Percentiles rank a stretch among this genome's conserved stretches.
Evolutionary conservation across 192 early-diverging fungal species (phyloP).

Genomic region (Coemansia sp.): DNA sequence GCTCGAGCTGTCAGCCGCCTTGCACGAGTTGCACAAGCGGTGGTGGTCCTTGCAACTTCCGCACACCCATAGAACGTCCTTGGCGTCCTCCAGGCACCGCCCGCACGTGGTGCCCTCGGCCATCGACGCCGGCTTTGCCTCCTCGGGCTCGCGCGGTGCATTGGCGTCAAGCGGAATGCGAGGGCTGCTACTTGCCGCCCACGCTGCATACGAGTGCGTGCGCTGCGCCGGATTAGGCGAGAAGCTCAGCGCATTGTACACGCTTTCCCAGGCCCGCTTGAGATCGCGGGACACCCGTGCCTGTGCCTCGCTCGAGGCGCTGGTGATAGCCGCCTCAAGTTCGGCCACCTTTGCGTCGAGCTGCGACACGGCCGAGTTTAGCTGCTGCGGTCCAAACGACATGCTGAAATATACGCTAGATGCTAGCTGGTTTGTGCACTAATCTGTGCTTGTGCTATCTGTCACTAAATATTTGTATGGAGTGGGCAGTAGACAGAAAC

Average conservation of each 20-base stretch:
- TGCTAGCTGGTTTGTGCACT: no score
- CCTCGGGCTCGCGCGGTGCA: slow-evolving; percentile 34
- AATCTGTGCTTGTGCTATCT: no score
- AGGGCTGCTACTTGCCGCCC: slow-evolving; percentile 44
- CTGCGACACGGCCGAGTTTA: slow-evolving; percentile 39
- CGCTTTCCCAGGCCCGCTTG: slow-evolving; percentile 47
- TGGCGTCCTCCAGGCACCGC: slow-evolving; percentile 16
- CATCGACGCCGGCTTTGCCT: slow-evolving; percentile 6
- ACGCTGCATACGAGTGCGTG: slow-evolving; percentile 15
- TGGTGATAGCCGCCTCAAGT: slow-evolving; percentile 35
- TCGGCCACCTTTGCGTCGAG: slow-evolving; percentile 47
- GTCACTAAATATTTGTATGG: no score
- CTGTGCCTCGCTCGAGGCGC: slow-evolving; percentile 43
- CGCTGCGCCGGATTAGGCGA: slow-evolving; percentile 25
- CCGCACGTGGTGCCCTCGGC: slow-evolving; percentile 8
- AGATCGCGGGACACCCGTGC: slow-evolving; percentile 44
- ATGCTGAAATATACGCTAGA: slow-evolving; percentile 1
- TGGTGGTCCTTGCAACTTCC: slow-evolving; percentile 20
- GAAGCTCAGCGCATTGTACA: slow-evolving; percentile 44
- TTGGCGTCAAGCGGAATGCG: slow-evolving; percentile 20
- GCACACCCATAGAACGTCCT: slow-evolving; percentile 45
- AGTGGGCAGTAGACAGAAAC: no score
- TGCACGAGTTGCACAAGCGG: slow-evolving; percentile 45
- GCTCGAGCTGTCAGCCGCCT: not conserved
- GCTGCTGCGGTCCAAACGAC: slow-evolving; percentile 36